Percentiles rank a stretch among this genome's conserved stretches.
Evolutionary conservation across 2,329 filamentous ascomycete species (phyloP).

Genomic region (Parafenestella ontariensis): DNA sequence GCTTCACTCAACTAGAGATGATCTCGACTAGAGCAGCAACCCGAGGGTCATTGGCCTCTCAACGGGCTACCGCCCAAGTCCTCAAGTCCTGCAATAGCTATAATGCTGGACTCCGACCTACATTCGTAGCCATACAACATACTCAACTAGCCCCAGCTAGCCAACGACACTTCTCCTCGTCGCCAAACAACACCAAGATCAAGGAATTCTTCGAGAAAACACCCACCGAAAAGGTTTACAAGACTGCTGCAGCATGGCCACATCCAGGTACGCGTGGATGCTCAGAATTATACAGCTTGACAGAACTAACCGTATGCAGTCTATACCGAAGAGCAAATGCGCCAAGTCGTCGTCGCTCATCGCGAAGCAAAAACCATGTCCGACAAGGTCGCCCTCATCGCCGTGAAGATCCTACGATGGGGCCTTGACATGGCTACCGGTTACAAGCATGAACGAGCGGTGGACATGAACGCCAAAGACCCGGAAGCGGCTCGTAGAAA

Average conservation of each 20-base stretch:
- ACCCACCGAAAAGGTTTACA: constrained; percentile 54
- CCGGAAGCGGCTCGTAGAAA: constrained; percentile 63
- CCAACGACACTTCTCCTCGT: constrained; percentile 53
- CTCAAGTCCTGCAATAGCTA: constrained; percentile 48
- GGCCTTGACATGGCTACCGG: constrained; percentile 84
- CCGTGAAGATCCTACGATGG: constrained; percentile 78
- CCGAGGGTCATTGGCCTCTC: constrained; percentile 40
- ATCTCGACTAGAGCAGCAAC: constrained; percentile 34
- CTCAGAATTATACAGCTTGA: not conserved
- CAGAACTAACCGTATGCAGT: constrained; percentile 45
- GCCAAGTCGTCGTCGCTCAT: constrained; percentile 75
- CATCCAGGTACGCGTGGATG: constrained; percentile 52
- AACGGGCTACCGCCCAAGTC: constrained; percentile 47
- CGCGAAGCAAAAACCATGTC: constrained; percentile 74
- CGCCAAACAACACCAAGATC: constrained; percentile 41
- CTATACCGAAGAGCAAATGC: constrained; percentile 83
- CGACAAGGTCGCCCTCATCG: constrained; percentile 78
- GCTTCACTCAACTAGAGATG: constrained; percentile 28
- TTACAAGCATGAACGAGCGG: constrained; percentile 72
- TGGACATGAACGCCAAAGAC: constrained; percentile 46
- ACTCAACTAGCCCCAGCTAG: constrained; percentile 20
- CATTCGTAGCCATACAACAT: constrained; percentile 43
- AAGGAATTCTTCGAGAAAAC: constrained; percentile 57
- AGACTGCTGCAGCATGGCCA: constrained; percentile 57
- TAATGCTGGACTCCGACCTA: constrained; percentile 36